Percentiles rank a stretch among this genome's conserved stretches.
Evolutionary conservation across 2,329 filamentous ascomycete species (phyloP).

Genomic region (Pseudopithomyces maydicus): DNA sequence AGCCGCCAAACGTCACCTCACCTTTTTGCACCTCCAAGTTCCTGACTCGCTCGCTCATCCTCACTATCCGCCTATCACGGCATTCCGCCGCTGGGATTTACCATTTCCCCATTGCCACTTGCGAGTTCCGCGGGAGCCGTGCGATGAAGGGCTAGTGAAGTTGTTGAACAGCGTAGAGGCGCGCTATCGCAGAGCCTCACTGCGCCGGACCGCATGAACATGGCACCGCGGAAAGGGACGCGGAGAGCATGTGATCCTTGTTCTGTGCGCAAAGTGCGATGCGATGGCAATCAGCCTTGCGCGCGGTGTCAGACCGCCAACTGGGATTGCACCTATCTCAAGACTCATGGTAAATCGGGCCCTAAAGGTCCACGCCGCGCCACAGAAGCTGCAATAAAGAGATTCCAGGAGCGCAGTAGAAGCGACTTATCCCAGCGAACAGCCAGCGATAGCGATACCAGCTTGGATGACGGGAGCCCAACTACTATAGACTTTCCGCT

Average conservation of each 20-base stretch:
- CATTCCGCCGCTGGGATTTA: constrained; percentile 7
- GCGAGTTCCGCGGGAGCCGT: neutral
- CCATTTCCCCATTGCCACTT: constrained; percentile 3
- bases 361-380: constrained; percentile 42
- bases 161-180: constrained; percentile 16
- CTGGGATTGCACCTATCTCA: constrained; percentile 45
- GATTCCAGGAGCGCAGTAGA: constrained; percentile 38
- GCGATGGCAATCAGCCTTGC: constrained; percentile 42
- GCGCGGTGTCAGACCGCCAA: constrained; percentile 38
- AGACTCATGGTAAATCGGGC: constrained; percentile 43
- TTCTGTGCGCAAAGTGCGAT: constrained; percentile 41
- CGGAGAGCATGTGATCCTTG: constrained; percentile 44
- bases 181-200: constrained; percentile 11
- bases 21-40: constrained; percentile 2
- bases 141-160: constrained; percentile 5
- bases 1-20: constrained; percentile 30
- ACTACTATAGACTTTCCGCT: constrained; percentile 32
- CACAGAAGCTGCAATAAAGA: constrained; percentile 40
- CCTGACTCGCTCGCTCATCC: neutral
- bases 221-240: constrained; percentile 41
- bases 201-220: constrained; percentile 19
- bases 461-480: constrained; percentile 37
- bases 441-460: constrained; percentile 40
- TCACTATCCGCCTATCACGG: neutral
- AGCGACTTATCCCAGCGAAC: constrained; percentile 22